Conservation (phyloP, 352 stramenopile species). For the Phytophthora cajani region DNA sequence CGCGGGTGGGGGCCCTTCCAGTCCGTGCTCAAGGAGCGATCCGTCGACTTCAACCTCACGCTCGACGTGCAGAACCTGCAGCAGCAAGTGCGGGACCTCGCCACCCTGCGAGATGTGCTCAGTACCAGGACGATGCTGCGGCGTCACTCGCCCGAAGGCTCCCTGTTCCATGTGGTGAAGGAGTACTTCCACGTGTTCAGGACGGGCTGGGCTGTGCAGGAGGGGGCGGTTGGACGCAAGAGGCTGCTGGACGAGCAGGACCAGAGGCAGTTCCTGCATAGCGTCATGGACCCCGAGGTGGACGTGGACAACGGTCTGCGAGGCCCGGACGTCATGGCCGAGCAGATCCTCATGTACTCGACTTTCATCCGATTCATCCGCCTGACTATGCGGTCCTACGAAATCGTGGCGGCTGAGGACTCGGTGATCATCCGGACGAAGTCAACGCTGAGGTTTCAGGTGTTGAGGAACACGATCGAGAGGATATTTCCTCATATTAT, state of each 20-base stretch:
- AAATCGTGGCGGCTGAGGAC: slow-evolving; percentile 44
- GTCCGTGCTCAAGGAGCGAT: slow-evolving; percentile 41
- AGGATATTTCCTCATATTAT: slow-evolving; percentile 54
- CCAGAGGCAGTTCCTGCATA: slow-evolving; percentile 42
- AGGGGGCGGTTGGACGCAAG: slow-evolving; percentile 3
- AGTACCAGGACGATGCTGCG: neutral
- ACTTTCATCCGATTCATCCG: slow-evolving; percentile 45
- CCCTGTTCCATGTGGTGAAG: slow-evolving; percentile 32
- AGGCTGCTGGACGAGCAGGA: slow-evolving; percentile 25
- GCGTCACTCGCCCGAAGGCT: slow-evolving; percentile 23
- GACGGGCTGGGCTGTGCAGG: slow-evolving; percentile 2
- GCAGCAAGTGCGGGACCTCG: slow-evolving; percentile 42
- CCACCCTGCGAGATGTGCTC: slow-evolving; percentile 11
- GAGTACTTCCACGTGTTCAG: slow-evolving; percentile 42
- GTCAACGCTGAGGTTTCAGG: slow-evolving; percentile 43
- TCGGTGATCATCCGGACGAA: slow-evolving; percentile 41
- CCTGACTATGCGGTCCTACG: slow-evolving; percentile 35
- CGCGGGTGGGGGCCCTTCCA: slow-evolving; percentile 43
- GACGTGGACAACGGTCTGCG: slow-evolving; percentile 40
- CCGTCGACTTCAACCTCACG: slow-evolving; percentile 52
- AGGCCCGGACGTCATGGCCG: slow-evolving; percentile 41
- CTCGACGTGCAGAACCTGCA: slow-evolving; percentile 48
- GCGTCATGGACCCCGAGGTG: slow-evolving; percentile 43
- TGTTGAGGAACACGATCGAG: slow-evolving; percentile 51
- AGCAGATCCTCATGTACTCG: slow-evolving; percentile 54